Conservation (phyloP, 441 rosid genomes). For the Erodium texanum region DNA sequence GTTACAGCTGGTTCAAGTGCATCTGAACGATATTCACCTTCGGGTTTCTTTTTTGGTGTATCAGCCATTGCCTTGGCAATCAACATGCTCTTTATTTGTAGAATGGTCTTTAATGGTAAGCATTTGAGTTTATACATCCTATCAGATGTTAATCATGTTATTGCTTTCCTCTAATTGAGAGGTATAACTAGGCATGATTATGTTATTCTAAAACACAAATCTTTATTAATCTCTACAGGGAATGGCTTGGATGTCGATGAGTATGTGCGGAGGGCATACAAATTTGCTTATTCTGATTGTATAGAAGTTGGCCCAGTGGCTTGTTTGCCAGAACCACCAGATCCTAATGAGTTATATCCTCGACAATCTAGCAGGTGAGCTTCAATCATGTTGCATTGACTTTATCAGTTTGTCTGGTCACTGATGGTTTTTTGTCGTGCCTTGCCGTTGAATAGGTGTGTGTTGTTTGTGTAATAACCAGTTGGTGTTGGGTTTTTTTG, state of each 20-base stretch:
- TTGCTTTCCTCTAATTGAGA: conserved; percentile 14
- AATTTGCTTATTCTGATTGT: conserved; percentile 97
- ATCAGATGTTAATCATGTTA: conserved; percentile 7
- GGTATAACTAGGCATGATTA: conserved; percentile 18
- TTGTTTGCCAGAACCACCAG: conserved; percentile 94
- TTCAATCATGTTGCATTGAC: conserved; percentile 16
- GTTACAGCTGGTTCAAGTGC: conserved; percentile 87
- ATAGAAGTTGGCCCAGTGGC: conserved; percentile 91
- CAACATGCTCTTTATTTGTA: conserved; percentile 97
- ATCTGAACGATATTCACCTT: conserved; percentile 88
- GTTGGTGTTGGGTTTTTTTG: neutral
- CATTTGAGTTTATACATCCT: conserved; percentile 7
- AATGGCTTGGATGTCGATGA: conserved; percentile 98
- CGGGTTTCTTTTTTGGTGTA: conserved; percentile 98
- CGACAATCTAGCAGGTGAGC: conserved; percentile 85
- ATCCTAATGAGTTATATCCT: conserved; percentile 90
- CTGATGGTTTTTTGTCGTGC: conserved; percentile 4
- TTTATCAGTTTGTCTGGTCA: conserved; percentile 9
- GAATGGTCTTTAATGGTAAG: conserved; percentile 98
- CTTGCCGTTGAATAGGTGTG: neutral
- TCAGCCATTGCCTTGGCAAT: conserved; percentile 96
- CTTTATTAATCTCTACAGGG: conserved; percentile 41
- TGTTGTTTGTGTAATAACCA: neutral
- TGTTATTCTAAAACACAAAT: conserved; percentile 3
- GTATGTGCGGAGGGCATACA: conserved; percentile 95